These are phyloP conservation scores for Salix caprea DNA, from an alignment of 345 rosid genomes.

Conservation along the genomic window DNA sequence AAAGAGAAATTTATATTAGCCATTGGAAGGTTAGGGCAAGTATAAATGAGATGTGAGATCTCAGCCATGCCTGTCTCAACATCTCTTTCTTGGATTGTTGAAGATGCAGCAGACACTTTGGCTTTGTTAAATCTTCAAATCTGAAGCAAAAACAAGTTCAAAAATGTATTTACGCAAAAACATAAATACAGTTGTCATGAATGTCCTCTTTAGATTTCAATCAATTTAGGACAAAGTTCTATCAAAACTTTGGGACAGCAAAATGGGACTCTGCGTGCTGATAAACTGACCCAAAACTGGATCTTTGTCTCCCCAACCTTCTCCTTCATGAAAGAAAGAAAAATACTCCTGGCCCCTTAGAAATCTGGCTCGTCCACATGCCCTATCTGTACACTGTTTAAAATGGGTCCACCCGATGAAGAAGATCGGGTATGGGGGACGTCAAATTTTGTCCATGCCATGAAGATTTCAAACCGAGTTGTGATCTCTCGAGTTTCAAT, in stretches of 20 bases:
- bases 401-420: slow-evolving; percentile 1
- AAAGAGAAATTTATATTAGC: background rate
- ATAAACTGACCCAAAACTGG: slow-evolving; percentile 10
- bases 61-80: too few relatives aligned
- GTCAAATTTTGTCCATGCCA: background rate
- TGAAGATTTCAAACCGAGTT: background rate
- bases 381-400: background rate
- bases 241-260: background rate
- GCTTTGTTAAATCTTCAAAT: too few relatives aligned
- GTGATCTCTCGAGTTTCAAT: background rate
- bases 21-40: too few relatives aligned
- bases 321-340: background rate
- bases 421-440: slow-evolving; percentile 15
- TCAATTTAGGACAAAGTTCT: background rate
- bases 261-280: background rate
- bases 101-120: too few relatives aligned
- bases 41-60: too few relatives aligned
- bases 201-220: background rate
- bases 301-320: slow-evolving; percentile 21
- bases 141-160: too few relatives aligned
- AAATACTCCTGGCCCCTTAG: background rate
- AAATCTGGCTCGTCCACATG: slow-evolving; percentile 14
- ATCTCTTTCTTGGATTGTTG: too few relatives aligned
- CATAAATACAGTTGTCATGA: background rate
- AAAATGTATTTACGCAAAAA: too few relatives aligned